phyloP scores from a whole-genome alignment of 2,329 filamentous ascomycete genomes.

The Fusarium lateritium region DNA sequence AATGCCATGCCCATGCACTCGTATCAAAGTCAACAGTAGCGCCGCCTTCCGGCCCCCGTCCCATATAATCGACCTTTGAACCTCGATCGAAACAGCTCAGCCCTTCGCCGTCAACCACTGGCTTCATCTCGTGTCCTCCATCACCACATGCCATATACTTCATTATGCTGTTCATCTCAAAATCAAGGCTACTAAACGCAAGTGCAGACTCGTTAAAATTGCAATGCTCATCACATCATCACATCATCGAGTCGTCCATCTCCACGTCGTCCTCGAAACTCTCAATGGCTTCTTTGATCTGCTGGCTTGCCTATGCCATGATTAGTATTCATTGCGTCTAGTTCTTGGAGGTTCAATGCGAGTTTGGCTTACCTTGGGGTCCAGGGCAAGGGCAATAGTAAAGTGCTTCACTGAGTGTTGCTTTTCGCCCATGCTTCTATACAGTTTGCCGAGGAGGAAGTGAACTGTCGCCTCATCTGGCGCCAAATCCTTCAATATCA shows the following conservation, averaged over 20 bases:
- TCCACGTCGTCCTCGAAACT: slow-evolving; percentile 85
- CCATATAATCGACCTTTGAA: slow-evolving; percentile 23
- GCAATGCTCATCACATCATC: slow-evolving; percentile 58
- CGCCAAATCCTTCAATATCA: slow-evolving; percentile 90
- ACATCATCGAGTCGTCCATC: slow-evolving; percentile 76
- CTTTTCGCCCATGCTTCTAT: slow-evolving; percentile 80
- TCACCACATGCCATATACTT: slow-evolving; percentile 27
- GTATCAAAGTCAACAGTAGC: slow-evolving; percentile 45
- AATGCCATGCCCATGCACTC: slow-evolving; percentile 55
- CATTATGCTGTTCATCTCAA: slow-evolving; percentile 38
- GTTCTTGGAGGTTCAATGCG: background rate
- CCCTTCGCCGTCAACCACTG: slow-evolving; percentile 1
- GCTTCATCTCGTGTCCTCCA: background rate
- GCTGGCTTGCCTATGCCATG: slow-evolving; percentile 79
- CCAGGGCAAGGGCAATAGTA: slow-evolving; percentile 93
- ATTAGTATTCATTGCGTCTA: slow-evolving; percentile 12
- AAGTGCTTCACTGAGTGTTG: slow-evolving; percentile 91
- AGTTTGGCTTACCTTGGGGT: slow-evolving; percentile 83
- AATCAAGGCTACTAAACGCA: slow-evolving; percentile 42
- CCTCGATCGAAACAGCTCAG: slow-evolving; percentile 7
- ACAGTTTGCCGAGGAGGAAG: slow-evolving; percentile 90
- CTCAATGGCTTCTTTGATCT: slow-evolving; percentile 98
- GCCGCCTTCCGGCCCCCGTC: slow-evolving; percentile 20
- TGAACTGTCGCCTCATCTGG: slow-evolving; percentile 97
- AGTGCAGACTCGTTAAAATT: slow-evolving; percentile 44